These are phyloP conservation scores for Glarea lozoyensis DNA, from an alignment of 495 filamentous ascomycete species.

Conservation along the genomic window DNA sequence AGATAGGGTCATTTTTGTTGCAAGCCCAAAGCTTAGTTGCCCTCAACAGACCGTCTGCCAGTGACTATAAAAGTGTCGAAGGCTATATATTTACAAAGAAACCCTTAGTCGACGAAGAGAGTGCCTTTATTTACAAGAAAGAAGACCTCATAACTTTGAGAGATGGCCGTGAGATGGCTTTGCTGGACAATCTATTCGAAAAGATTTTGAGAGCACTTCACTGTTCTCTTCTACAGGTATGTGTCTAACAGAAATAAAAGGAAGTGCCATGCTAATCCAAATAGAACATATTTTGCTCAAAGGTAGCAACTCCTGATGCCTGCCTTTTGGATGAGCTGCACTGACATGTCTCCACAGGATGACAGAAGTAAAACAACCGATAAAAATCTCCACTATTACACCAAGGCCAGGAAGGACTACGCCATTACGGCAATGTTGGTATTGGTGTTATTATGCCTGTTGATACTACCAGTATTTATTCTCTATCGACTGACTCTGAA, in stretches of 20 bases:
- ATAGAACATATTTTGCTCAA: conserved; percentile 15
- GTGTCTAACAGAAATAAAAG: neutral
- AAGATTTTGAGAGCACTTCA: conserved; percentile 10
- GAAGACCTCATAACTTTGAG: conserved; percentile 21
- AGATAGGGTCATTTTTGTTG: conserved; percentile 12
- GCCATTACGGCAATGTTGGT: conserved; percentile 15
- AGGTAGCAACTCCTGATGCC: conserved; percentile 1
- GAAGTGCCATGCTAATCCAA: neutral
- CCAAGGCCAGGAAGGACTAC: conserved; percentile 6
- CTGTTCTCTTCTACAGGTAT: conserved; percentile 10
- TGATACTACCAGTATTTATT: conserved; percentile 21
- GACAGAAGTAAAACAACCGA: neutral
- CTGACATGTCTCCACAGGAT: no score
- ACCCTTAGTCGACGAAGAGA: conserved; percentile 12
- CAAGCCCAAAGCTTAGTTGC: conserved; percentile 19
- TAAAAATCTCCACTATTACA: neutral
- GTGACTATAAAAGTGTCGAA: conserved; percentile 17
- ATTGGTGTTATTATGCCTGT: conserved; percentile 17
- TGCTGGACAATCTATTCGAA: conserved; percentile 17
- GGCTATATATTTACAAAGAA: conserved; percentile 11
- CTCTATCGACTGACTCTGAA: conserved; percentile 7
- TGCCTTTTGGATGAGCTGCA: neutral
- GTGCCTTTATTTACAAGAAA: conserved; percentile 11
- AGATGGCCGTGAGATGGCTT: conserved; percentile 17
- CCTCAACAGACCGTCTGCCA: conserved; percentile 10